Evolutionary conservation across 2,329 filamentous ascomycete species (phyloP).

Genomic region (Colletotrichum sidae): DNA sequence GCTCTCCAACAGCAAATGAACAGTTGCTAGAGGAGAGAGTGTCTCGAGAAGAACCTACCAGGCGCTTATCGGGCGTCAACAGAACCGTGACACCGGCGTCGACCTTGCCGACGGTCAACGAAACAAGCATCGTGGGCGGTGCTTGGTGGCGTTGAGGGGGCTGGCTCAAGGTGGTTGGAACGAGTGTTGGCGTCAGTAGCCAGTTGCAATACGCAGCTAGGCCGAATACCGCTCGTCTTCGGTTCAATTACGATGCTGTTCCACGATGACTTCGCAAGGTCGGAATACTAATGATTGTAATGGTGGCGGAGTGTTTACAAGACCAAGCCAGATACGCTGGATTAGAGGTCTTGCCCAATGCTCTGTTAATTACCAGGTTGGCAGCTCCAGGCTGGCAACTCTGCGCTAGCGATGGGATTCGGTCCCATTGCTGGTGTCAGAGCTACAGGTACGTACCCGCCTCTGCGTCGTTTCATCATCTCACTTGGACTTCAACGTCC

Average conservation of each 20-base stretch:
- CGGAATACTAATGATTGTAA: neutral
- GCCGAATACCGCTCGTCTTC: neutral
- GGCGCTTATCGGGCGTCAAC: slow-evolving; percentile 93
- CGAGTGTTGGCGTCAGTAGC: slow-evolving; percentile 15
- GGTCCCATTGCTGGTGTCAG: neutral
- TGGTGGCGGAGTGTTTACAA: slow-evolving; percentile 6
- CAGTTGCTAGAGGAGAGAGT: neutral
- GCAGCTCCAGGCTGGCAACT: slow-evolving; percentile 36
- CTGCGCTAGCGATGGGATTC: slow-evolving; percentile 36
- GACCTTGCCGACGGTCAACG: slow-evolving; percentile 98
- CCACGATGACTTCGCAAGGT: slow-evolving; percentile 4
- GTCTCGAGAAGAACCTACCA: slow-evolving; percentile 70
- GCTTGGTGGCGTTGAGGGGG: slow-evolving; percentile 18
- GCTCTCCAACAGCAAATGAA: neutral
- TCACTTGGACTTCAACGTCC: too few relatives aligned
- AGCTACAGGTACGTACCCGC: too few relatives aligned
- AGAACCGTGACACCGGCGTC: slow-evolving; percentile 98
- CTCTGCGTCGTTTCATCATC: too few relatives aligned
- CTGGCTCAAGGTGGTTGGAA: slow-evolving; percentile 13
- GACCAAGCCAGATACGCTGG: slow-evolving; percentile 31
- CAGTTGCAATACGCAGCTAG: neutral
- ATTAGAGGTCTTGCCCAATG: slow-evolving; percentile 19
- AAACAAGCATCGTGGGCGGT: slow-evolving; percentile 82
- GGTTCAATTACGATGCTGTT: neutral
- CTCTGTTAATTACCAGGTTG: slow-evolving; percentile 35